These are phyloP conservation scores for Pyracantha coccinea DNA, from an alignment of 331 rosid species.

Conservation along the genomic window DNA sequence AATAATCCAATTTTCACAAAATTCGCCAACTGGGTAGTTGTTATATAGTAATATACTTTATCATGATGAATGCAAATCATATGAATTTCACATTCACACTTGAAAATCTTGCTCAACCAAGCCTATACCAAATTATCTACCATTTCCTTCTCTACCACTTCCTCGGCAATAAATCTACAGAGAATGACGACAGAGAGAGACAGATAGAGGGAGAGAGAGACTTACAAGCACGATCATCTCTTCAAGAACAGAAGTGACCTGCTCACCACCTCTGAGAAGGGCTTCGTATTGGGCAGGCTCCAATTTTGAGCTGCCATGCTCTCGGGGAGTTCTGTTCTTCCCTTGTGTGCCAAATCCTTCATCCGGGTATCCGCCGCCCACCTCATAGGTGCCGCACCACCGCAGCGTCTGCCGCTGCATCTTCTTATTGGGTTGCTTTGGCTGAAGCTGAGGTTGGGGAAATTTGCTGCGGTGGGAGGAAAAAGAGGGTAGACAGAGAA, in stretches of 20 bases:
- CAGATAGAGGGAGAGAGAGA: neutral
- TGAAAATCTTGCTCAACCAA: neutral
- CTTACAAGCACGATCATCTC: conserved; percentile 69
- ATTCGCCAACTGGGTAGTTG: too few species aligned
- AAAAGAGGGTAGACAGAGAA: too few species aligned
- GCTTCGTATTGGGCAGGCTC: conserved; percentile 48
- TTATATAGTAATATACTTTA: neutral
- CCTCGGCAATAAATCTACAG: neutral
- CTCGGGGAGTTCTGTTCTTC: neutral
- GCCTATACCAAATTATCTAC: neutral
- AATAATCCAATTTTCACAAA: too few species aligned
- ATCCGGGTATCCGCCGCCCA: conserved; percentile 67
- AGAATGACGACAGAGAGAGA: neutral
- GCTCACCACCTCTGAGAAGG: conserved; percentile 81
- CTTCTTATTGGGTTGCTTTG: too few species aligned
- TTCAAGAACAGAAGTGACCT: conserved; percentile 78
- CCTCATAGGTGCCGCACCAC: conserved; percentile 43
- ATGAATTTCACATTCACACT: neutral
- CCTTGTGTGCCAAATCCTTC: conserved; percentile 23
- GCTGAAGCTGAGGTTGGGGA: too few species aligned
- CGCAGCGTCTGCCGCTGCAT: too few species aligned
- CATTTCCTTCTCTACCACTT: neutral
- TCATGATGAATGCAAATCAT: neutral
- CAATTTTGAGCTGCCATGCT: conserved; percentile 16
- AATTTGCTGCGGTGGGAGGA: too few species aligned